Percentiles rank a stretch among this genome's conserved stretches.
Evolutionary conservation across 805 yeast genomes (phyloP).

Genomic region (Sugiyamaella boreocaroliniensis): DNA sequence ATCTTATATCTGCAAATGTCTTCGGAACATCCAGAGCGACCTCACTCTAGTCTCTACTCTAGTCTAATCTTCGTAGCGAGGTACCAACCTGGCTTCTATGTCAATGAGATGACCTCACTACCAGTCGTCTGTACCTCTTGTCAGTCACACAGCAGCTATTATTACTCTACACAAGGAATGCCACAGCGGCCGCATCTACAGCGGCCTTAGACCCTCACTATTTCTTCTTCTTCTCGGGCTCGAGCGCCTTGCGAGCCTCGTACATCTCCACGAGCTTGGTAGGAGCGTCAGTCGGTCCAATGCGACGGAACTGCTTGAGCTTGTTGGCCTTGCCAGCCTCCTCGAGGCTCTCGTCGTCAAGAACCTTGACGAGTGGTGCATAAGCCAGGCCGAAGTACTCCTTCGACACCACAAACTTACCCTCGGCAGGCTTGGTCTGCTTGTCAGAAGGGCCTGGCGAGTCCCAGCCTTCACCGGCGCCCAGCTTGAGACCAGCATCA

Average conservation of each 20-base stretch:
- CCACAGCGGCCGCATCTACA: background rate
- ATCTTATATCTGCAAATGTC: too few species aligned
- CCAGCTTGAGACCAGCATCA: constrained; percentile 53
- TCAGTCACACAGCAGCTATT: too few species aligned
- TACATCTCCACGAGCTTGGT: constrained; percentile 20
- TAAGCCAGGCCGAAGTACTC: constrained; percentile 5
- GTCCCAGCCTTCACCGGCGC: constrained; percentile 74
- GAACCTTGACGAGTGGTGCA: constrained; percentile 2
- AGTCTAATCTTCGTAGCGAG: too few species aligned
- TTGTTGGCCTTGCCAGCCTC: constrained; percentile 4
- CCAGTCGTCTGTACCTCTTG: too few species aligned
- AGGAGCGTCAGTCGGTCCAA: constrained; percentile 25
- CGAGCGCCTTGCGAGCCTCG: constrained; percentile 15
- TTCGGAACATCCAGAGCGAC: too few species aligned
- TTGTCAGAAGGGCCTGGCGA: constrained; percentile 19
- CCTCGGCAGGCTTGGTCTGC: constrained; percentile 15
- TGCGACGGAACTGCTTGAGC: constrained; percentile 23
- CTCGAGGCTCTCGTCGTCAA: constrained; percentile 3
- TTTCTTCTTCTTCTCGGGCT: constrained; percentile 8
- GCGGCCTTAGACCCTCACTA: background rate
- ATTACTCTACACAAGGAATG: background rate
- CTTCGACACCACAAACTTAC: constrained; percentile 21
- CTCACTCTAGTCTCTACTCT: too few species aligned
- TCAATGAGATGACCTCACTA: too few species aligned
- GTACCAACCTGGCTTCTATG: too few species aligned